phyloP scores from a whole-genome alignment of 2,329 filamentous ascomycete genomes.

The Alternaria arborescens region DNA sequence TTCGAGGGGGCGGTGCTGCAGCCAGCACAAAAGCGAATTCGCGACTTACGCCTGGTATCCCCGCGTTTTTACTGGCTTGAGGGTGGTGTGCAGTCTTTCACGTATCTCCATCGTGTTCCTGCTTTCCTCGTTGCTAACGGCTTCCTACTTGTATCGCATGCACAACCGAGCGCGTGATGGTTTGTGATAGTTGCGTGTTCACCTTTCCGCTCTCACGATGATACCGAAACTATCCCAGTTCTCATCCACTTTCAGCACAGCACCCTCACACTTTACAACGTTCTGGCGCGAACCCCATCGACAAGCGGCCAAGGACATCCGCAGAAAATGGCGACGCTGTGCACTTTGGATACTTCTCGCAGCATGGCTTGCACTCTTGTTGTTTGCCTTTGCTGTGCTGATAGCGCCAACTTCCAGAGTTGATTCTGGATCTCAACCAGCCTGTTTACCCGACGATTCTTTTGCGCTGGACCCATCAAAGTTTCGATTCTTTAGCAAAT shows the following conservation, averaged over 20 bases:
- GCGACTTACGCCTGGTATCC: neutral
- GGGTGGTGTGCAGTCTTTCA: neutral
- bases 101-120: neutral
- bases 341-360: slow-evolving; percentile 2
- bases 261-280: neutral
- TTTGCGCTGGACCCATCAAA: slow-evolving; percentile 11
- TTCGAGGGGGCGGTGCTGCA: neutral
- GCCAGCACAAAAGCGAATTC: neutral
- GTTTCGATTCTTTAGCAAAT: slow-evolving; percentile 18
- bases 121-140: neutral
- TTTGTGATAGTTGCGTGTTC: neutral
- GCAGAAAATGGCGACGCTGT: slow-evolving; percentile 2
- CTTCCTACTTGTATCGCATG: neutral
- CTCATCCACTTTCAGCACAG: neutral
- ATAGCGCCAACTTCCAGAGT: neutral
- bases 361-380: neutral
- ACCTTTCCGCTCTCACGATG: neutral
- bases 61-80: neutral
- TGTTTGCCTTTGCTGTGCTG: neutral
- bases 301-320: slow-evolving; percentile 14
- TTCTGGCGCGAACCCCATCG: neutral
- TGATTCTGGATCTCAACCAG: neutral
- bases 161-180: neutral
- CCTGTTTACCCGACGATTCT: slow-evolving; percentile 21
- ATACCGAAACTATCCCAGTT: neutral